Evolutionary conservation across 2,329 filamentous ascomycete species (phyloP).

Genomic region (Corinectria fuckeliana): DNA sequence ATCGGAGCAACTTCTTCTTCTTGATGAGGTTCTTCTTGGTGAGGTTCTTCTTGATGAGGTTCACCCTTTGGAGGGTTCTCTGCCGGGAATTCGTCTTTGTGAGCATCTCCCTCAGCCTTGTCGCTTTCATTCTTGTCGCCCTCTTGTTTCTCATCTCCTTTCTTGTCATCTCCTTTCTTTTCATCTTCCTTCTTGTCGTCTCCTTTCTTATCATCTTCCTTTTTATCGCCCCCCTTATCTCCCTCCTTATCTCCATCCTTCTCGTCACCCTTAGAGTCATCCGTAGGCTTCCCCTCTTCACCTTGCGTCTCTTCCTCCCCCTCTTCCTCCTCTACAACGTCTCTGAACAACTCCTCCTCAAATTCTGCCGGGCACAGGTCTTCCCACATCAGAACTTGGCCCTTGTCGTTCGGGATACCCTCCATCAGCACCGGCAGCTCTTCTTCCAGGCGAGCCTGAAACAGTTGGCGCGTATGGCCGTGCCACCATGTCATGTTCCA

Average conservation of each 20-base stretch:
- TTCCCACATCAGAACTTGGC: constrained; percentile 28
- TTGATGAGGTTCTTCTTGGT: not conserved
- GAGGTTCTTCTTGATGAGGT: not conserved
- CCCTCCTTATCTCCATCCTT: not conserved
- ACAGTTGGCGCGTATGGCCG: constrained; percentile 21
- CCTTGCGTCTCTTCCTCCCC: not conserved
- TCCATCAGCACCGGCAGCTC: constrained; percentile 23
- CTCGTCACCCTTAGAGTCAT: not conserved
- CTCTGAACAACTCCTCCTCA: constrained; percentile 34
- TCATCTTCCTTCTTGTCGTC: not conserved
- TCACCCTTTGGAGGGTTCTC: not conserved
- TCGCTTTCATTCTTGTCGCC: not conserved
- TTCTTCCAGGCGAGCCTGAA: constrained; percentile 22
- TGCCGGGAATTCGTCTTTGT: not conserved
- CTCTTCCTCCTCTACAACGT: not conserved
- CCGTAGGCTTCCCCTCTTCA: not conserved
- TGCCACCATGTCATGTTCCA: constrained; percentile 39
- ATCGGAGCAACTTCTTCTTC: not conserved
- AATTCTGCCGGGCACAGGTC: constrained; percentile 33
- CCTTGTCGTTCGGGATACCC: constrained; percentile 25
- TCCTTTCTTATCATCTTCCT: not conserved
- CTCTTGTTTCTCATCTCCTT: not conserved
- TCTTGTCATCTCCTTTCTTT: not conserved
- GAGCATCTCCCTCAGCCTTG: constrained; percentile 15
- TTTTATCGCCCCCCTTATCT: not conserved